These are phyloP conservation scores for Kuraishia ogatae DNA, from an alignment of 805 yeast species.

Conservation along the genomic window DNA sequence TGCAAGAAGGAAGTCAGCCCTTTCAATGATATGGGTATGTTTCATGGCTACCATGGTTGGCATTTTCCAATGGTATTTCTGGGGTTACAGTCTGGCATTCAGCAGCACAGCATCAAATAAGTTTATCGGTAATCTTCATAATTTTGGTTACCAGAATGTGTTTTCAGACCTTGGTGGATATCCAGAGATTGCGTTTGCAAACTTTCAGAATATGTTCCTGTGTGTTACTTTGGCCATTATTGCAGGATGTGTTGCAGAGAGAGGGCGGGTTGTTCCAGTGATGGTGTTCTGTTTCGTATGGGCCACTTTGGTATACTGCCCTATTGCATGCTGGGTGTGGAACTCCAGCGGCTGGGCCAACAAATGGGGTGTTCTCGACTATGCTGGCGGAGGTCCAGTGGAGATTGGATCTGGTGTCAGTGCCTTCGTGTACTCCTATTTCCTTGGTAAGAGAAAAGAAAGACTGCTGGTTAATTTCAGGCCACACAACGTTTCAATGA, in stretches of 20 bases:
- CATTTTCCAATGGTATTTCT: slow-evolving; percentile 89
- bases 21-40: slow-evolving; percentile 78
- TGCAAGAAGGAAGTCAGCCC: slow-evolving; percentile 83
- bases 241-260: slow-evolving; percentile 88
- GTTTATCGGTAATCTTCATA: slow-evolving; percentile 79
- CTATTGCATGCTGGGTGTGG: slow-evolving; percentile 96
- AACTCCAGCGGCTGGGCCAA: slow-evolving; percentile 89
- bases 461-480: slow-evolving; percentile 79
- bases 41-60: slow-evolving; percentile 67
- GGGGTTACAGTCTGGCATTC: slow-evolving; percentile 96
- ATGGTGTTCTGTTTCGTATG: slow-evolving; percentile 76
- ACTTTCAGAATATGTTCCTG: slow-evolving; percentile 85
- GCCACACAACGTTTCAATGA: slow-evolving; percentile 90
- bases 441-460: slow-evolving; percentile 68
- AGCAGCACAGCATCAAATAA: slow-evolving; percentile 70
- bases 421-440: slow-evolving; percentile 79
- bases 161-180: slow-evolving; percentile 28
- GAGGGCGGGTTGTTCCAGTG: slow-evolving; percentile 84
- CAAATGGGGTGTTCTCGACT: slow-evolving; percentile 87
- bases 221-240: slow-evolving; percentile 88
- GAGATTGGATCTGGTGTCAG: slow-evolving; percentile 88
- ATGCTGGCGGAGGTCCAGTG: slow-evolving; percentile 98
- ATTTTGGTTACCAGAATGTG: slow-evolving; percentile 74
- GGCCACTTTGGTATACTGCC: slow-evolving; percentile 90
- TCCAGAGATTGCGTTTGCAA: slow-evolving; percentile 81